These are phyloP conservation scores for Kluyveromyces dobzhanskii DNA, from an alignment of 805 yeast species.

Conservation along the genomic window DNA sequence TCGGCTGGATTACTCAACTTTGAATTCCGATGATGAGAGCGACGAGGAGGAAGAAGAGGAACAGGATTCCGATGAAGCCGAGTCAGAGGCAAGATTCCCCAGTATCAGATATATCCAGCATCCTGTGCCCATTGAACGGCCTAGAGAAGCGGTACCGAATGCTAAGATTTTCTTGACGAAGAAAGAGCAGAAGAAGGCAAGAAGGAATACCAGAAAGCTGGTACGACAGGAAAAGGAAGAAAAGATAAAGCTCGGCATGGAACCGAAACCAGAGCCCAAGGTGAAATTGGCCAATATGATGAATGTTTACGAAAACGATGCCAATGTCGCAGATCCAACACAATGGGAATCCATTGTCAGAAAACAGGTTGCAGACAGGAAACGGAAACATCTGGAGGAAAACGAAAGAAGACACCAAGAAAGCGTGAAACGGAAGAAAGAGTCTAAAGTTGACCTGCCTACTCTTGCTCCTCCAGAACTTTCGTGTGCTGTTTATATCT, in stretches of 20 bases:
- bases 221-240: conserved; percentile 66
- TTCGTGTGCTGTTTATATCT: conserved; percentile 44
- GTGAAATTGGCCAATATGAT: conserved; percentile 76
- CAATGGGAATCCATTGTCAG: conserved; percentile 67
- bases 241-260: conserved; percentile 68
- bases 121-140: conserved; percentile 59
- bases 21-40: conserved; percentile 17
- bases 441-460: conserved; percentile 1
- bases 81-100: conserved; percentile 27
- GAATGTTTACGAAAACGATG: conserved; percentile 71
- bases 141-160: conserved; percentile 32
- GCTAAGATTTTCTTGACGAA: conserved; percentile 59
- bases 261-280: conserved; percentile 85
- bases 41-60: conserved; percentile 28
- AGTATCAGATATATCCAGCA: conserved; percentile 73
- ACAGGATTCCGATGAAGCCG: not conserved
- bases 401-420: conserved; percentile 50
- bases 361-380: conserved; percentile 58
- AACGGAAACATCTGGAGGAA: conserved; percentile 43
- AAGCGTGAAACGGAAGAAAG: conserved; percentile 13
- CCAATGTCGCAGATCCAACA: conserved; percentile 84
- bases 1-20: conserved; percentile 25
- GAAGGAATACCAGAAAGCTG: conserved; percentile 60
- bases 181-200: conserved; percentile 62
- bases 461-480: not conserved